Evolutionary conservation across 2,329 filamentous ascomycete species (phyloP).

Genomic region (Pestalotiopsis sp.): DNA sequence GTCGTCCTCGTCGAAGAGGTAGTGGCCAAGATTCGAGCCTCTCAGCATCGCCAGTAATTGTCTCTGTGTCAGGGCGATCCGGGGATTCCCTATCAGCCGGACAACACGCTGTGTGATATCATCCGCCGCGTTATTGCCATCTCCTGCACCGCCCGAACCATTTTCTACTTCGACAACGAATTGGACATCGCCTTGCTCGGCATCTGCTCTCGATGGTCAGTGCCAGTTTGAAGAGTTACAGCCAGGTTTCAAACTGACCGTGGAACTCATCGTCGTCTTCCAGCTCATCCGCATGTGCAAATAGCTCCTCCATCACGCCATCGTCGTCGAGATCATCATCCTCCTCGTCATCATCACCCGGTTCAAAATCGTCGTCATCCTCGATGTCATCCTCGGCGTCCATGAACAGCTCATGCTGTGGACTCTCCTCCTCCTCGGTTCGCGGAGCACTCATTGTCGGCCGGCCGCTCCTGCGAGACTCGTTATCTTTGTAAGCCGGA

Average conservation of each 20-base stretch:
- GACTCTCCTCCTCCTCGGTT: not conserved
- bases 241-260: constrained; percentile 19
- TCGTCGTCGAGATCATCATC: constrained; percentile 26
- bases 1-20: constrained; percentile 36
- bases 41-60: constrained; percentile 44
- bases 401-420: constrained; percentile 21
- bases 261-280: constrained; percentile 30
- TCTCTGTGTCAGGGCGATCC: constrained; percentile 28
- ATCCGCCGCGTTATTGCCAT: constrained; percentile 20
- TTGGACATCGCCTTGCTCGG: constrained; percentile 30
- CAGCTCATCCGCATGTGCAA: not conserved
- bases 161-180: constrained; percentile 32
- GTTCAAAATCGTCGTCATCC: constrained; percentile 22
- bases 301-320: constrained; percentile 15
- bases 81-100: constrained; percentile 2
- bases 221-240: not conserved
- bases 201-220: constrained; percentile 15
- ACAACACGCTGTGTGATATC: not conserved
- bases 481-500: constrained; percentile 8
- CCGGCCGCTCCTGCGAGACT: not conserved
- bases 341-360: constrained; percentile 26
- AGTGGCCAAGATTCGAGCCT: constrained; percentile 37
- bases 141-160: constrained; percentile 27
- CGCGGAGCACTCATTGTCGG: constrained; percentile 3
- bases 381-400: constrained; percentile 26